Evolutionary conservation across 176 grass and related monocot species (phyloP), one percentile per base, ranked within the genome.

Genomic region (Avena eriantha): DNA sequence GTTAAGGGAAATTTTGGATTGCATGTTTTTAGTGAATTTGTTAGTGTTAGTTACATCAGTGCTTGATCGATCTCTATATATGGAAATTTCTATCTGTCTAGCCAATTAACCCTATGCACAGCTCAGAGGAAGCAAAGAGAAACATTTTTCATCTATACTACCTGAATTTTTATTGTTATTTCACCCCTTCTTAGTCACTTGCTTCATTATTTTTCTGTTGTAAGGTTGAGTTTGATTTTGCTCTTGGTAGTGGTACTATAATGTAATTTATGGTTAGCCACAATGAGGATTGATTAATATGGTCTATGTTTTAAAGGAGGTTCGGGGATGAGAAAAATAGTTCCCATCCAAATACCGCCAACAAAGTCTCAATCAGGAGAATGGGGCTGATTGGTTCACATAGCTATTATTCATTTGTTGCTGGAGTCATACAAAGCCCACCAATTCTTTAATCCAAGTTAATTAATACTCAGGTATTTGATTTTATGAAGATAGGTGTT

Each of bases 51-150:
- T 56, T 90, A 21, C 53, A 48, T 3, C 60, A 82, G 61, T 33
- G 50, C 39, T 50, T 70, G 47, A 41, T 60, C 24, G 9, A 39
- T 61, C 24, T 14, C 11, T 78, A 7, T 82, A 61, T 86, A 45
- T 86, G 51, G 43, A 75, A 86, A 43, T 80, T 17, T 70, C 60
- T 83, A 67, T 58, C 15, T 34, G 7, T 81, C 17, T 69, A 81
- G 59, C 75, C 77, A 36, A 14, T 81, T 35, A 54, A 18, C 24
- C 46, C 23, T 76, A 26, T 66, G 43, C 29, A 73, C n/a, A 72
- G 33, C 73, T 85, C 24, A 81, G 19, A 10, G 0, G 59, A 69
- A 69, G 60, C 57, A 68, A 81, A 82, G 14, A 15, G 11, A 36
- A 10, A 50, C 61, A 46, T 82, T 82, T 78, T 86, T 77, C 78